These are phyloP conservation scores for Aspergillus cejpii DNA, from an alignment of 2,329 filamentous ascomycete genomes.

Conservation along the genomic window DNA sequence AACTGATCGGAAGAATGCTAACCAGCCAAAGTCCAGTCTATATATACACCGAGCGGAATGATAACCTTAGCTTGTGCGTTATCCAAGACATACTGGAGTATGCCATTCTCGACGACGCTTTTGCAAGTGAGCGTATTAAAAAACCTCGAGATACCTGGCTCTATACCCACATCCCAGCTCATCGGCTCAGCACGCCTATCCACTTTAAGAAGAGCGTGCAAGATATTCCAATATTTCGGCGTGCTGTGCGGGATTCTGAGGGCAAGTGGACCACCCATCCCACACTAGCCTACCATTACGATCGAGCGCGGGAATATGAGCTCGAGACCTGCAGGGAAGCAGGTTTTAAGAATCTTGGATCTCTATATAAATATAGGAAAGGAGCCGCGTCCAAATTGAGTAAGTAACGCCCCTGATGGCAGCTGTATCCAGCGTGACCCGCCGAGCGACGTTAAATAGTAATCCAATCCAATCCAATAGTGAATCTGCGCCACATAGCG, in stretches of 20 bases:
- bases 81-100: constrained; percentile 21
- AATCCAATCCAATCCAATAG: too few species aligned
- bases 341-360: constrained; percentile 8
- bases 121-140: constrained; percentile 18
- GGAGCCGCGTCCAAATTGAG: constrained; percentile 14
- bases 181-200: constrained; percentile 19
- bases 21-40: constrained; percentile 11
- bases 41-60: constrained; percentile 16
- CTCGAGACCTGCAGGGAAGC: constrained; percentile 8
- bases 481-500: too few species aligned
- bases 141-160: constrained; percentile 16
- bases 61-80: constrained; percentile 16
- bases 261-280: constrained; percentile 11
- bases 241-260: constrained; percentile 5
- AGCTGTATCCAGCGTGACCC: too few species aligned
- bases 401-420: constrained; percentile 3
- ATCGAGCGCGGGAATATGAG: constrained; percentile 9
- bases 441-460: too few species aligned
- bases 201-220: constrained; percentile 16
- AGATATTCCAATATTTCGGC: constrained; percentile 15
- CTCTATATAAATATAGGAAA: constrained; percentile 20
- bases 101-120: constrained; percentile 20
- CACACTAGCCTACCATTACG: constrained; percentile 6
- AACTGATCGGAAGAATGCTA: constrained; percentile 1
- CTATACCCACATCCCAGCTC: constrained; percentile 16